Base-by-base conservation (phyloP, 352 stramenopile genomes). In the Phytophthora tentaculata region DNA sequence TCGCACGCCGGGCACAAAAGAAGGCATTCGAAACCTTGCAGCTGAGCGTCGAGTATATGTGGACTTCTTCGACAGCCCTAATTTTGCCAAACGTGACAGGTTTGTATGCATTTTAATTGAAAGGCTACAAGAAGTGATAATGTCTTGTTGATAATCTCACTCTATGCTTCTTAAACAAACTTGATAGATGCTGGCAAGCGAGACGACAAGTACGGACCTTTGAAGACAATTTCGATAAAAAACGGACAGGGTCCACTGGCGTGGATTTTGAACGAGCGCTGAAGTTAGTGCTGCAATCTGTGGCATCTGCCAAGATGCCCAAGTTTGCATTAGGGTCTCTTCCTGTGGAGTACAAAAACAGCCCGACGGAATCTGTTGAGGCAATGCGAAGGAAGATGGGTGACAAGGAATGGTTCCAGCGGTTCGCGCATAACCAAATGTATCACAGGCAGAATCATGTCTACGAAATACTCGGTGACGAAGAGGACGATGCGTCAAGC, bases 21-120 rank as follows among this genome's bases (percentile, higher is more conserved):
- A 63, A 35, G 84, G 84, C 0, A 70, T 73, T 8, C 47, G 51
- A 2, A 81, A 89, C 39, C 63, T 92, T 35, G 39, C 35, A 13
- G 32, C 23, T 1, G 82, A 91, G 39, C 61, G 75, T 32, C 67
- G 70, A 22, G 35, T 92, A 9, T 79, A 73, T 53, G 77, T 90
- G 10, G 84, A 92, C 37, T 91, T 90, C 35, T 53, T 90, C 12
- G 84, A 92, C 63, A 73, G 61, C 44, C 65, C 58, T n/a, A 67
- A 54, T 20, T 89, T 83, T 70, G 61, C 28, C 19, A 76, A 67
- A 45, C 74, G 73, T 24, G 83, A 68, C 53, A 73, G 77, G 82
- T 84, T 54, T 41, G 49, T 23, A 39, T 47, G 13, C 16, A 16
- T 28, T 5, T 45, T 35, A 17, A 59, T 16, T 20, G 13, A n/a